These are phyloP conservation scores for Aspergillus kassunensis DNA, from an alignment of 495 filamentous ascomycete genomes.

Conservation along the genomic window DNA sequence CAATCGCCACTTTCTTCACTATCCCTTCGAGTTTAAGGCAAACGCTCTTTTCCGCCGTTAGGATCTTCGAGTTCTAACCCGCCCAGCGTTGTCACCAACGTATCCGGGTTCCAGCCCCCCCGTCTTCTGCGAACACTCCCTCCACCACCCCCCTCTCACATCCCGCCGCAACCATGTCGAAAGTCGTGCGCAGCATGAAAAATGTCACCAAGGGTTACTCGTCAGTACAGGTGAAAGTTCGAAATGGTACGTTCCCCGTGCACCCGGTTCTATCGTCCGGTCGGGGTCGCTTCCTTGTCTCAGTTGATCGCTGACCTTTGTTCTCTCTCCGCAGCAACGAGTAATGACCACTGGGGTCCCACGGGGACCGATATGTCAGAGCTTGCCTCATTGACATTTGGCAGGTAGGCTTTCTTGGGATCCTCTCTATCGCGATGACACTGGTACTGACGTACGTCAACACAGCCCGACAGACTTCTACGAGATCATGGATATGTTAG, in stretches of 20 bases:
- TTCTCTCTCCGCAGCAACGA: slow-evolving; percentile 64
- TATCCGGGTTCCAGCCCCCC: slow-evolving; percentile 7
- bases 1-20: slow-evolving; percentile 3
- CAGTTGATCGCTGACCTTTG: slow-evolving; percentile 3
- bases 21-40: slow-evolving; percentile 15
- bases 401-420: slow-evolving; percentile 62
- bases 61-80: slow-evolving; percentile 1
- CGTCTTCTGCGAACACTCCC: slow-evolving; percentile 3
- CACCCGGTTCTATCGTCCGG: slow-evolving; percentile 6
- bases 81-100: neutral
- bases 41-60: neutral
- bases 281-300: slow-evolving; percentile 14
- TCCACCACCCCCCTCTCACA: neutral
- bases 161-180: slow-evolving; percentile 67
- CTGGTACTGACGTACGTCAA: slow-evolving; percentile 9
- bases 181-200: slow-evolving; percentile 96
- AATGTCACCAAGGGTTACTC: slow-evolving; percentile 99
- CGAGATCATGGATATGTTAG: slow-evolving; percentile 99
- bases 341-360: slow-evolving; percentile 99
- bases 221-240: slow-evolving; percentile 94
- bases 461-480: slow-evolving; percentile 91
- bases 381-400: slow-evolving; percentile 94
- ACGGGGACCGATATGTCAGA: slow-evolving; percentile 98
- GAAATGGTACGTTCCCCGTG: slow-evolving; percentile 74
- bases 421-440: neutral